phyloP scores from a whole-genome alignment of 2,329 filamentous ascomycete species.

The Pseudocercospora fuligena region DNA sequence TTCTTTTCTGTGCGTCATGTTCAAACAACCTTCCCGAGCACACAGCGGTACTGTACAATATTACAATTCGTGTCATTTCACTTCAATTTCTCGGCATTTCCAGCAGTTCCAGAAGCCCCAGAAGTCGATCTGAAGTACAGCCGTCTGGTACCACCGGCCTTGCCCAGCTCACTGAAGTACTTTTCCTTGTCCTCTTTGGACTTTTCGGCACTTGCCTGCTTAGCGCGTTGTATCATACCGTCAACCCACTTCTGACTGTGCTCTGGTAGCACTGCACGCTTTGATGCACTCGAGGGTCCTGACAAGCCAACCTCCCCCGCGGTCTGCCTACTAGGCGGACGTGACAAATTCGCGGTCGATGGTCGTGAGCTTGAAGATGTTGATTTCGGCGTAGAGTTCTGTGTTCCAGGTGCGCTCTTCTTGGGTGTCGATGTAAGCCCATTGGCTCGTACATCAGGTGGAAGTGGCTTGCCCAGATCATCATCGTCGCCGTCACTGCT shows the following conservation, averaged over 20 bases:
- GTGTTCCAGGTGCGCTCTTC: constrained; percentile 9
- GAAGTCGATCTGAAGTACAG: constrained; percentile 60
- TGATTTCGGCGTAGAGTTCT: constrained; percentile 26
- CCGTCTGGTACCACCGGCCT: constrained; percentile 73
- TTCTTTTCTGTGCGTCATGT: constrained; percentile 2
- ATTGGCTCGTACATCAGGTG: constrained; percentile 14
- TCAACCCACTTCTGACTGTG: constrained; percentile 82
- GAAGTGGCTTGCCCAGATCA: constrained; percentile 12
- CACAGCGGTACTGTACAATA: constrained; percentile 12
- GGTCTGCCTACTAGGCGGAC: constrained; percentile 31
- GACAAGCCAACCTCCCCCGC: constrained; percentile 27
- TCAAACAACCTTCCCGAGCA: not conserved
- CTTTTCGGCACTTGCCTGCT: constrained; percentile 63
- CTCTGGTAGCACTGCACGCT: constrained; percentile 50
- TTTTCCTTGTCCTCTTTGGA: constrained; percentile 39
- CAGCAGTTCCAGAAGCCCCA: constrained; percentile 12
- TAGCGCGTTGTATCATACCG: constrained; percentile 79
- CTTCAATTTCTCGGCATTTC: constrained; percentile 7
- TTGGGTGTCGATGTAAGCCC: constrained; percentile 8
- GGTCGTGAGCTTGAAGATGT: constrained; percentile 32
- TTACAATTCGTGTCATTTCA: not conserved
- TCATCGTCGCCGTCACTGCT: constrained; percentile 28
- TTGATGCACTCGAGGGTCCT: constrained; percentile 28
- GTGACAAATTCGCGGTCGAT: constrained; percentile 32
- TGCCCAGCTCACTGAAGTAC: constrained; percentile 72